Percentiles rank a stretch among this genome's conserved stretches.
Evolutionary conservation across 805 yeast genomes (phyloP).

Genomic region (Ogataea methylovora): DNA sequence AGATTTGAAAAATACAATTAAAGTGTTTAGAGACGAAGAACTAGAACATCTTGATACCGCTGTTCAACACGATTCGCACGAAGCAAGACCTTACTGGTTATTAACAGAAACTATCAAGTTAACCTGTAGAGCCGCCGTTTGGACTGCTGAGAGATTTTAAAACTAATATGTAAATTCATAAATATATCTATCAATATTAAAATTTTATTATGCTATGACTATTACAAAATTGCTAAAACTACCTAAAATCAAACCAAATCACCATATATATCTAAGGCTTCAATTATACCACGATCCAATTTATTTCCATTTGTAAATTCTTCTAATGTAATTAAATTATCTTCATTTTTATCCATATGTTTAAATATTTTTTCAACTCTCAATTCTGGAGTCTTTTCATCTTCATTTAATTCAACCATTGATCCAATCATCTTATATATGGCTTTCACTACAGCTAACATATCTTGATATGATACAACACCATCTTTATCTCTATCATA

Average conservation of each 20-base stretch:
- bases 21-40: conserved; percentile 86
- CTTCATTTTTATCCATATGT: conserved; percentile 61
- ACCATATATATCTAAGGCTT: conserved; percentile 56
- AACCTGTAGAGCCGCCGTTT: conserved; percentile 82
- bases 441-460: conserved; percentile 71
- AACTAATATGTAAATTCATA: not conserved
- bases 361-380: conserved; percentile 77
- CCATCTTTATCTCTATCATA: conserved; percentile 84
- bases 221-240: not conserved
- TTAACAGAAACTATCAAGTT: conserved; percentile 81
- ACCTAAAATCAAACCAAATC: conserved; percentile 18
- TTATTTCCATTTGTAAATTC: conserved; percentile 82
- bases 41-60: conserved; percentile 94
- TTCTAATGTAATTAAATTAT: conserved; percentile 65
- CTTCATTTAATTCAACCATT: conserved; percentile 82
- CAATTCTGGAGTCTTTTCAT: conserved; percentile 86
- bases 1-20: conserved; percentile 53
- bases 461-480: conserved; percentile 64
- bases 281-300: conserved; percentile 66
- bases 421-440: conserved; percentile 94
- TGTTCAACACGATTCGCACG: conserved; percentile 81
- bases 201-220: not conserved
- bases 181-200: not conserved
- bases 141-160: conserved; percentile 81
- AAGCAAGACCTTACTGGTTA: conserved; percentile 86